These are phyloP conservation scores for Heliamphora exappendiculata DNA, from an alignment of 148 eudicot species.

Conservation along the genomic window DNA sequence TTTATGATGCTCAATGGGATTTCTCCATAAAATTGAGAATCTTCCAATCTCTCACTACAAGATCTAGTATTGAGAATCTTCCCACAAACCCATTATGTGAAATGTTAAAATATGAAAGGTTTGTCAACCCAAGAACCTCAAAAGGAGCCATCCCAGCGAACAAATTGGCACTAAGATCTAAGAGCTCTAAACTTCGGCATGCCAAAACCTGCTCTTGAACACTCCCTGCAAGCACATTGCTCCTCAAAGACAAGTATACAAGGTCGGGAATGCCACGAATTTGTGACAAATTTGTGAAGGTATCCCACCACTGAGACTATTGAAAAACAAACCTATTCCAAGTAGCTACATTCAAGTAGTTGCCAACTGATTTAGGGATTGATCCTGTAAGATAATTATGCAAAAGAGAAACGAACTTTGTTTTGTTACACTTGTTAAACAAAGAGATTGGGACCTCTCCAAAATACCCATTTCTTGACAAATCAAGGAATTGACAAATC, in stretches of 20 bases:
- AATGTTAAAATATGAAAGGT: slow-evolving; percentile 65
- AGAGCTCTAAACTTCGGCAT: slow-evolving; percentile 58
- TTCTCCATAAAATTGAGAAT: slow-evolving; percentile 50
- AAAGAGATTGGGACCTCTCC: slow-evolving; percentile 62
- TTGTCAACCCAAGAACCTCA: slow-evolving; percentile 51
- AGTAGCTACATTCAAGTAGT: slow-evolving; percentile 62
- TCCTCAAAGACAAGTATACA: slow-evolving; percentile 61
- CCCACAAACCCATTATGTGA: slow-evolving; percentile 65
- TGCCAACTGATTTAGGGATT: slow-evolving; percentile 54
- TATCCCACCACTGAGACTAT: slow-evolving; percentile 53
- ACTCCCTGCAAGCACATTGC: slow-evolving; percentile 55
- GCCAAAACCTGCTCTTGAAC: slow-evolving; percentile 46
- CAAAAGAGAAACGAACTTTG: slow-evolving; percentile 67
- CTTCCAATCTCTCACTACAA: slow-evolving; percentile 52
- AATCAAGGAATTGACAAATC: slow-evolving; percentile 77
- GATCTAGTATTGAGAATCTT: slow-evolving; percentile 35
- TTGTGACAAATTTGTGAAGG: slow-evolving; percentile 56
- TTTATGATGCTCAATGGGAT: slow-evolving; percentile 55
- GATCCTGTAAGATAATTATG: slow-evolving; percentile 69
- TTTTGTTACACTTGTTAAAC: slow-evolving; percentile 61
- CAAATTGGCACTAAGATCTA: slow-evolving; percentile 81
- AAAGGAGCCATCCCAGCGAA: slow-evolving; percentile 71
- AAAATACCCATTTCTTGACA: slow-evolving; percentile 63
- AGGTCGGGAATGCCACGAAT: slow-evolving; percentile 40
- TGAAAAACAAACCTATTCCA: slow-evolving; percentile 77